Base-by-base conservation (phyloP, 768 basidiomycete species). In the Favolaschia claudopus region DNA sequence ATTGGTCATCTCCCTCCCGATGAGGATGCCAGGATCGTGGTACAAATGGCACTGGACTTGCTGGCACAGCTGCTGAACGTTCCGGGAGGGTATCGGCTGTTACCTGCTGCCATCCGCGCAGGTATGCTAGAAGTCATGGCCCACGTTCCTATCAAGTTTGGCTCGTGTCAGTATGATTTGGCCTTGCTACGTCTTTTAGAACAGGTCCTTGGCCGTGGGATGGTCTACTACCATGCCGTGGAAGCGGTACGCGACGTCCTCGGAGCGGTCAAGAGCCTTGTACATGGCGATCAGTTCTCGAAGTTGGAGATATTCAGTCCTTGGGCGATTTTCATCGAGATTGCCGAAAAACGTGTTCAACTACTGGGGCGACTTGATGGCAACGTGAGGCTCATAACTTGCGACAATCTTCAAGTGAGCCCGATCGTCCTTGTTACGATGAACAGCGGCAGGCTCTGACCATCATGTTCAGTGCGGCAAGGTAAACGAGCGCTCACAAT, bases 111-210 rank as follows among this genome's bases (percentile, higher is more conserved):
- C 31, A 42, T 53, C 51, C 31, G 43, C 31, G 51, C 40, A 1
- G 51, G 52, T 34, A 40, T 54, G 24, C 52, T 54, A n/a, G 14
- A 17, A 27, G 13, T 54, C 32, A 44, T 54, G 52, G 42, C 42
- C 28, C 42, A 27, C 45, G 33, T 44, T 37, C 42, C 52, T 43
- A 22, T 29, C 32, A 29, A 44, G 45, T 54, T 54, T 19, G 32
- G 42, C 15, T 34, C 52, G 9, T 34, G 42, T 27, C 14, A 27
- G 14, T 44, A 44, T 12, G 42, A 44, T 43, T 15, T 36, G 25
- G 32, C 25, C 37, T 34, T 54, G 42, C 42, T 24, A 36, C 29
- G 40, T n/a, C 39, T 40, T 20, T 20, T 40, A 20, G 22, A 12
- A 20, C 14, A 40, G 19, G 22, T 40, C 22, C 22, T 40, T 8